A percentile compares a stretch with the other conserved stretches of the same genome.
Evolutionary conservation across 306 rosid species (phyloP).

Genomic region (Corylus avellana): DNA sequence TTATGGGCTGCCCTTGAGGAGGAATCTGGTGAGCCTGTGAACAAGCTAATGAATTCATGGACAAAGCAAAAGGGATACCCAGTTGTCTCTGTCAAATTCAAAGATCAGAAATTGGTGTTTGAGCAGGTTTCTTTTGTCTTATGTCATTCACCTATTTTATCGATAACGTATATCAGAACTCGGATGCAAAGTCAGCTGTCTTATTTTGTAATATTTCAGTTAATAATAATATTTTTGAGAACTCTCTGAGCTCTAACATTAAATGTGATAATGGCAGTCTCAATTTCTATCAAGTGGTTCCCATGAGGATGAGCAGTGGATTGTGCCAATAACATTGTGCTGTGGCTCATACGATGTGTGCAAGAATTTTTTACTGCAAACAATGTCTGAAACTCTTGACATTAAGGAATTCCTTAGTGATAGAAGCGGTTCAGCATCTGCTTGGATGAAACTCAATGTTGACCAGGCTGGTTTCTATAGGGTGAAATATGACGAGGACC

Average conservation of each 20-base stretch:
- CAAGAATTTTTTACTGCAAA: constrained; percentile 70
- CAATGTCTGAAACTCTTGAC: constrained; percentile 58
- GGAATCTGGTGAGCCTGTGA: constrained; percentile 90
- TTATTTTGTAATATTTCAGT: neutral
- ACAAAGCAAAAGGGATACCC: constrained; percentile 94
- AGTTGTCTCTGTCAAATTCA: constrained; percentile 69
- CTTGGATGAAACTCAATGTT: constrained; percentile 88
- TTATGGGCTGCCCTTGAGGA: constrained; percentile 95
- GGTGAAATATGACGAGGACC: constrained; percentile 84
- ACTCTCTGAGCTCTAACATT: constrained; percentile 1
- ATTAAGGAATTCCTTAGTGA: constrained; percentile 49
- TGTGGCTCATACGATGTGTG: constrained; percentile 64
- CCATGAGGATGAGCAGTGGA: constrained; percentile 82
- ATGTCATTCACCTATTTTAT: constrained; percentile 5
- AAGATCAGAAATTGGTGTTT: constrained; percentile 69
- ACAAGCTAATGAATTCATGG: constrained; percentile 87
- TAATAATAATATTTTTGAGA: constrained; percentile 1
- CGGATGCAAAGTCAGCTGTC: neutral
- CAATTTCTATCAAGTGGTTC: constrained; percentile 84
- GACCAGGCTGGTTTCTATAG: constrained; percentile 95
- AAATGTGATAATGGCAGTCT: constrained; percentile 51
- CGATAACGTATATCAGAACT: neutral
- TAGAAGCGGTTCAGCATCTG: constrained; percentile 24
- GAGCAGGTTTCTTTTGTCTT: constrained; percentile 63
- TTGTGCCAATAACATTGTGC: constrained; percentile 76